phyloP scores from a whole-genome alignment of 2,329 filamentous ascomycete genomes.

The Elsinoe australis region DNA sequence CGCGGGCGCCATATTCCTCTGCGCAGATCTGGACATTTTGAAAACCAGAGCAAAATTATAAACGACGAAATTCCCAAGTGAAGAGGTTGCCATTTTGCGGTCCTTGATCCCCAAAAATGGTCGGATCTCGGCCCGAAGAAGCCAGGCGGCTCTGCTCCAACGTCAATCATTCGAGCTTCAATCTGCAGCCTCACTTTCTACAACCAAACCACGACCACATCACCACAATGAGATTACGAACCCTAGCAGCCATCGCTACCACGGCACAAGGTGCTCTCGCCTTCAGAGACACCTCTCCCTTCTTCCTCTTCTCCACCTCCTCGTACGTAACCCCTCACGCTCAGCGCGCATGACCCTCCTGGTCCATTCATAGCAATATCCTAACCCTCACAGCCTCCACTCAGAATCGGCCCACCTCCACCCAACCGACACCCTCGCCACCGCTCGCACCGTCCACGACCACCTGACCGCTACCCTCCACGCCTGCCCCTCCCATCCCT shows the following conservation, averaged over 20 bases:
- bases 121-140: background rate
- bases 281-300: slow-evolving; percentile 81
- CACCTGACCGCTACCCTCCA: background rate
- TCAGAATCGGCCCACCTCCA: slow-evolving; percentile 23
- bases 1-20: slow-evolving; percentile 45
- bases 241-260: background rate
- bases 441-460: slow-evolving; percentile 24
- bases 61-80: too few relatives aligned
- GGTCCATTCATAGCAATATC: background rate
- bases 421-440: slow-evolving; percentile 23
- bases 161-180: background rate
- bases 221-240: slow-evolving; percentile 1
- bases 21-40: too few relatives aligned
- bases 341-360: background rate
- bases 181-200: background rate
- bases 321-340: slow-evolving; percentile 50
- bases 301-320: slow-evolving; percentile 77
- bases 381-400: background rate
- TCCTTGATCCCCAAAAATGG: background rate
- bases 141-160: background rate
- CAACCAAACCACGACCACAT: slow-evolving; percentile 6
- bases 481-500: slow-evolving; percentile 20
- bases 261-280: slow-evolving; percentile 48
- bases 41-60: too few relatives aligned
- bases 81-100: background rate